phyloP scores from a whole-genome alignment of 2,329 filamentous ascomycete genomes.

The Claviceps cyperi region DNA sequence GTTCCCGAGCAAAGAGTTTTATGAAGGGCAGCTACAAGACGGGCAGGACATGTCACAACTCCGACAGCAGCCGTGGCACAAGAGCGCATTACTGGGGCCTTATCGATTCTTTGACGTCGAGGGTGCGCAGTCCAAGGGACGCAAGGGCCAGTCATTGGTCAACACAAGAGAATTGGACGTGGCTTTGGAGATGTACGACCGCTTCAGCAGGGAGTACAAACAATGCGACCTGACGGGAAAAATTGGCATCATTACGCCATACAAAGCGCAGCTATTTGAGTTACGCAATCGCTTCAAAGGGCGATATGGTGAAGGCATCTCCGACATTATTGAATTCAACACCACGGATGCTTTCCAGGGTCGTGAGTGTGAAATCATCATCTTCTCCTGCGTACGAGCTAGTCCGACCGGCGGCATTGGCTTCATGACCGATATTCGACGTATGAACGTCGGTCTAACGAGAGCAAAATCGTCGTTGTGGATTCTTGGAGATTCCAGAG shows the following conservation, averaged over 20 bases:
- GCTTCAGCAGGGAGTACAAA: conserved; percentile 59
- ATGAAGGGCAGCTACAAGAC: conserved; percentile 75
- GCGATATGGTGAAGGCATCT: conserved; percentile 60
- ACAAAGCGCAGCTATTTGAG: conserved; percentile 81
- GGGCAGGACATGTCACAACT: conserved; percentile 68
- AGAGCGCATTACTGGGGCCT: conserved; percentile 65
- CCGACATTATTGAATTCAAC: conserved; percentile 84
- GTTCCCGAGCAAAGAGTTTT: conserved; percentile 86
- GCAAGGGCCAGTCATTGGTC: conserved; percentile 75
- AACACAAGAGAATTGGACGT: conserved; percentile 79
- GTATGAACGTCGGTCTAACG: conserved; percentile 98
- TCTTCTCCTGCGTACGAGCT: conserved; percentile 95
- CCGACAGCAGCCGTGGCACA: conserved; percentile 73
- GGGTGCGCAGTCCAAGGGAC: conserved; percentile 70
- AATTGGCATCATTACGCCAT: conserved; percentile 94
- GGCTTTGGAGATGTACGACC: conserved; percentile 70
- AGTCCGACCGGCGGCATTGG: conserved; percentile 88
- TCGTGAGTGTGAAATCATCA: conserved; percentile 92
- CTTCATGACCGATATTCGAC: conserved; percentile 94
- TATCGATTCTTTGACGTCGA: conserved; percentile 97
- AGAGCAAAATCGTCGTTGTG: conserved; percentile 93
- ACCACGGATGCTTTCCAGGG: conserved; percentile 98
- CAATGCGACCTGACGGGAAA: conserved; percentile 61
- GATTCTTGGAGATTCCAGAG: conserved; percentile 85
- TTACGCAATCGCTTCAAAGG: conserved; percentile 61